Evolutionary conservation across 2,329 filamentous ascomycete species (phyloP), one percentile per base, ranked within the genome.

Genomic region (Pseudofabraea citricarpa): DNA sequence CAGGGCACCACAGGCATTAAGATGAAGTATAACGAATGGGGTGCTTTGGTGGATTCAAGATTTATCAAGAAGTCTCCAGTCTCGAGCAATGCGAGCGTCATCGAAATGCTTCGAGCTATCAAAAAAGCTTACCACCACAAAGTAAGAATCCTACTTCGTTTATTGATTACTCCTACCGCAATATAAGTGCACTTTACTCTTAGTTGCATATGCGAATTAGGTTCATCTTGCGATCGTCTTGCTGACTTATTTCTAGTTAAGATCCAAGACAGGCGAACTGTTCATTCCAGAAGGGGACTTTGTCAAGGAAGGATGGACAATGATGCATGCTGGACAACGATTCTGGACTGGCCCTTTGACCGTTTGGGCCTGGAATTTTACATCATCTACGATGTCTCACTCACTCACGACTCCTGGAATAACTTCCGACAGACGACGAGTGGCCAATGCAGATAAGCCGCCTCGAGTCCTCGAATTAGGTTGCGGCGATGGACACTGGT

Each of bases 11-110:
- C 18, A 19, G 15, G 7, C 8, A 31, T 8, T 18, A 36, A 16
- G 4, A 56, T 58, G 53, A 48, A 46, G 4, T 61, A 61, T 21
- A 59, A 60, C 37, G 53, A 59, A 35, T 57, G 56, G 44, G 57
- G 58, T 6, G 53, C 58, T 35, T 41, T 61, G 7, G 50, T 60
- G 8, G 27, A 51, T 32, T 44, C 51, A 26, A 36, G 46, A 10
- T 39, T 40, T n/a, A 13, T 54, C 10, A 24, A 40, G 3, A 19
- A 37, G 8, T 32, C 41, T 8, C 49, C 35, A 15, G 40, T 39
- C 9, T 40, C 53, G 1, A 38, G 41, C 7, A 46, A 57, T 8
- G 38, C 57, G 45, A 56, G 32, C 32, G 38, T 50, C 4, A 52
- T 44, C 1, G 46, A 58, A 23, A 38, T 55, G 21, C 24, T 61